Evolutionary conservation across 2,329 filamentous ascomycete genomes (phyloP).

Genomic region (Zalaria obscura): DNA sequence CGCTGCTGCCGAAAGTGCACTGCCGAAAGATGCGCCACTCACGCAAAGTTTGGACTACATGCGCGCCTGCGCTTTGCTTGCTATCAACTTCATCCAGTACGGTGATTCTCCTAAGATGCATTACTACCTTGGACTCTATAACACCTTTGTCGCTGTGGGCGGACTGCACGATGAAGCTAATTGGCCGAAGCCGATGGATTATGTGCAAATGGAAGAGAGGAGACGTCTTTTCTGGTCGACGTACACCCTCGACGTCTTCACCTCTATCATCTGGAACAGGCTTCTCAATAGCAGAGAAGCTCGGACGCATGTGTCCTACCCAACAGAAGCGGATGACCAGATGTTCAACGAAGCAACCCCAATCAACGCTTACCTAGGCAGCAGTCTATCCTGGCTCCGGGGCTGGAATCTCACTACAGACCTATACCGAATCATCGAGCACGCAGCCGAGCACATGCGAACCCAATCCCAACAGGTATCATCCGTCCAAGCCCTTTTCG

Average conservation of each 20-base stretch:
- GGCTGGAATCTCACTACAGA: constrained; percentile 45
- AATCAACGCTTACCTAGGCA: constrained; percentile 2
- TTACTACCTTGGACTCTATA: constrained; percentile 36
- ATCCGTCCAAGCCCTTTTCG: background rate
- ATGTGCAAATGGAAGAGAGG: constrained; percentile 32
- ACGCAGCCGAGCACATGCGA: constrained; percentile 14
- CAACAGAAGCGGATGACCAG: constrained; percentile 31
- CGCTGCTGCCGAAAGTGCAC: constrained; percentile 25
- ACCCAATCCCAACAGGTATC: constrained; percentile 6
- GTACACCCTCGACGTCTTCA: constrained; percentile 41
- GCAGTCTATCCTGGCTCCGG: constrained; percentile 29
- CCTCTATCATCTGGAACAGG: constrained; percentile 36
- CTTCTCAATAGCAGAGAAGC: constrained; percentile 29
- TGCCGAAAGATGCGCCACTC: constrained; percentile 23
- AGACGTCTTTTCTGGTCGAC: constrained; percentile 40
- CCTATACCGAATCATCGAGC: constrained; percentile 39
- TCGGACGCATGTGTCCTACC: constrained; percentile 31
- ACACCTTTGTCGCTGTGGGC: constrained; percentile 34
- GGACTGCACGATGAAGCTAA: constrained; percentile 37
- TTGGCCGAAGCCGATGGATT: constrained; percentile 32
- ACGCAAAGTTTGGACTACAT: constrained; percentile 27
- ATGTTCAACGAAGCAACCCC: constrained; percentile 15
- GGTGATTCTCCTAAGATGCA: constrained; percentile 36
- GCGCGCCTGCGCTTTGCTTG: constrained; percentile 33
- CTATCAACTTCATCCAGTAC: constrained; percentile 37